Evolutionary conservation across 1,284 basidiomycete genomes (phyloP).

Genomic region (Gymnopus androsaceus): DNA sequence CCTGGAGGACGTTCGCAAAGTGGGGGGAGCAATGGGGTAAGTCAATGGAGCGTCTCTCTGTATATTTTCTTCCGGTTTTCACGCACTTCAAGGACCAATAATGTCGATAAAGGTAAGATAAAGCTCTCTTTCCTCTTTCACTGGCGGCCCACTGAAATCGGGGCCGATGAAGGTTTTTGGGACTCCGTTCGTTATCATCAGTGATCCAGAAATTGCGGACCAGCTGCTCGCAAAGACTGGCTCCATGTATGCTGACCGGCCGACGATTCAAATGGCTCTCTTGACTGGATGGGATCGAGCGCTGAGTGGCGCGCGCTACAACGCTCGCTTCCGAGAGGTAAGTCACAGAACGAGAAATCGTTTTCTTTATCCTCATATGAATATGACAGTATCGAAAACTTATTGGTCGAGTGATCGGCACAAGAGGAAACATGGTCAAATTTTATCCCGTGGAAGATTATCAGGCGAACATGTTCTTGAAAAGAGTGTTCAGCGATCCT

Average conservation of each 20-base stretch:
- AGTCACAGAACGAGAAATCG: too few relatives aligned
- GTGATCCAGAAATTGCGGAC: slow-evolving; percentile 13
- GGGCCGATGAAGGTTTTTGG: slow-evolving; percentile 14
- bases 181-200: slow-evolving; percentile 14
- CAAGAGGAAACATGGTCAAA: slow-evolving; percentile 12
- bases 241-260: slow-evolving; percentile 13
- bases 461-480: slow-evolving; percentile 18
- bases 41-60: background rate
- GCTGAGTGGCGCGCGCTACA: slow-evolving; percentile 12
- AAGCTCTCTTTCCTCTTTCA: too few relatives aligned
- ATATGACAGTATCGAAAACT: slow-evolving; percentile 15
- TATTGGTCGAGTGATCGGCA: slow-evolving; percentile 16
- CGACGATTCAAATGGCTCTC: slow-evolving; percentile 16
- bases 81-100: slow-evolving; percentile 16
- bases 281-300: slow-evolving; percentile 16
- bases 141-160: too few relatives aligned
- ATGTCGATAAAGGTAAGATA: slow-evolving; percentile 16
- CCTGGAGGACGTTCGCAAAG: slow-evolving; percentile 13
- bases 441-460: slow-evolving; percentile 17
- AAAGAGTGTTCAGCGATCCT: slow-evolving; percentile 12
- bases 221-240: slow-evolving; percentile 14
- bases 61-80: background rate
- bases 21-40: slow-evolving; percentile 12
- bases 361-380: background rate
- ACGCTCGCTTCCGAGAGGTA: slow-evolving; percentile 13